Evolutionary conservation across 2,329 filamentous ascomycete species (phyloP).

Genomic region (Bipolaris cookei): DNA sequence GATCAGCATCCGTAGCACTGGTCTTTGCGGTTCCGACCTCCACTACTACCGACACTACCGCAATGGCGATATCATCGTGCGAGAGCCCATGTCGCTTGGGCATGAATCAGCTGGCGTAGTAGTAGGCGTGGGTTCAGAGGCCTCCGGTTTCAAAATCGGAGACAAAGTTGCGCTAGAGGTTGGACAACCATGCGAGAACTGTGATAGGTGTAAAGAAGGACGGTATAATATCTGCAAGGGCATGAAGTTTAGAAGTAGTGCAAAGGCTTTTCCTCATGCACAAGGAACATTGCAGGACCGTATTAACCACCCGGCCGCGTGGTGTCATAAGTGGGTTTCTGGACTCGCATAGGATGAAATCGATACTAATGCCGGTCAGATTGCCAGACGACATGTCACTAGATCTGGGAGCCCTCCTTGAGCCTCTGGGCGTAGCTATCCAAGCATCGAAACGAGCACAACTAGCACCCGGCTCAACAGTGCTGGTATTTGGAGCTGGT

Average conservation of each 20-base stretch:
- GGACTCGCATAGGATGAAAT: background rate
- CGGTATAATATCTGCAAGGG: constrained; percentile 68
- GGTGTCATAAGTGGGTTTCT: constrained; percentile 61
- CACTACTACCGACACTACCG: constrained; percentile 89
- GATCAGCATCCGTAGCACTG: constrained; percentile 68
- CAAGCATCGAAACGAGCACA: constrained; percentile 64
- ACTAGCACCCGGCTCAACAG: constrained; percentile 55
- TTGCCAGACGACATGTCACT: constrained; percentile 61
- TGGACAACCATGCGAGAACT: constrained; percentile 78
- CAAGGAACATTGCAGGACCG: constrained; percentile 69
- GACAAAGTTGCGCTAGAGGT: constrained; percentile 94
- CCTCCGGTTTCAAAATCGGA: constrained; percentile 69
- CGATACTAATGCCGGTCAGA: constrained; percentile 26
- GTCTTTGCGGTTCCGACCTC: constrained; percentile 73
- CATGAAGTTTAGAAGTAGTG: constrained; percentile 65
- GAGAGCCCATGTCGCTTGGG: constrained; percentile 79
- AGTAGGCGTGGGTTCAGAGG: constrained; percentile 69
- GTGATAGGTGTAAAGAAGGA: constrained; percentile 61
- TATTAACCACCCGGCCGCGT: constrained; percentile 66
- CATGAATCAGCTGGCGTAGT: constrained; percentile 82
- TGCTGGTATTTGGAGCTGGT: constrained; percentile 66
- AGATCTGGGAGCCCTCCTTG: constrained; percentile 64
- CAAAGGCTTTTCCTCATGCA: constrained; percentile 66
- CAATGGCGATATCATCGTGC: constrained; percentile 85
- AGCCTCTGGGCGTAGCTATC: constrained; percentile 66